Evolutionary conservation across 345 rosid species (phyloP), one percentile per base, ranked within the genome.

Genomic region (Citrus glauca): DNA sequence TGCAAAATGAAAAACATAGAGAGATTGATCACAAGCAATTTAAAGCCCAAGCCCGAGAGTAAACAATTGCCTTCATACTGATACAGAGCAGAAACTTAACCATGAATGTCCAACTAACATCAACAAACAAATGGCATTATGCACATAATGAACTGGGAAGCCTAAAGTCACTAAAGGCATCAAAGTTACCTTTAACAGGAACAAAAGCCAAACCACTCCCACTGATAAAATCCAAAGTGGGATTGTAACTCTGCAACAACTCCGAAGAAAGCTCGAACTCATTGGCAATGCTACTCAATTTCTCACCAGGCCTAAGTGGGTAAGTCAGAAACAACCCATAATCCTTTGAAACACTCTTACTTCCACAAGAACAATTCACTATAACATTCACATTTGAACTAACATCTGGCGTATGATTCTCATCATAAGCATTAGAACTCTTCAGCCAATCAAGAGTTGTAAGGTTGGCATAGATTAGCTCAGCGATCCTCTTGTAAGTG

Each of bases 351-450:
- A 89, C 85, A 14, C 25, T 50, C 45, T 70, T 59, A 22, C 81
- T 64, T n/a, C 92, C 89, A 30, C 90, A 89, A 0, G 90, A 85
- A 75, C 90, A 89, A 42, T 87, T 87, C 50, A 89, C 81, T 6
- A 90, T 84, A 28, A 87, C 87, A 76, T 89, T 84, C 24, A 89
- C 79, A 7, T 9, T 65, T 32, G n/a, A 4, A 20, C 25, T 24
- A 48, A 48, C 38, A 28, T 70, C 60, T 7, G 61, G 73, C 30
- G 19, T 24, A 17, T 48, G 22, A 28, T 48, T 8, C 40, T 70
- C 73, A 28, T 17, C 37, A 16, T 48, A 50, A 17, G 3, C 24
- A 28, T 70, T 70, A 45, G 25, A 25, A 27, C 20, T 48, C 73
- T 27, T 8, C 35, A 35, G 35, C 89, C 92, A 86, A 66, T 81